phyloP scores from a whole-genome alignment of 306 rosid species.

The Luffa acutangula region DNA sequence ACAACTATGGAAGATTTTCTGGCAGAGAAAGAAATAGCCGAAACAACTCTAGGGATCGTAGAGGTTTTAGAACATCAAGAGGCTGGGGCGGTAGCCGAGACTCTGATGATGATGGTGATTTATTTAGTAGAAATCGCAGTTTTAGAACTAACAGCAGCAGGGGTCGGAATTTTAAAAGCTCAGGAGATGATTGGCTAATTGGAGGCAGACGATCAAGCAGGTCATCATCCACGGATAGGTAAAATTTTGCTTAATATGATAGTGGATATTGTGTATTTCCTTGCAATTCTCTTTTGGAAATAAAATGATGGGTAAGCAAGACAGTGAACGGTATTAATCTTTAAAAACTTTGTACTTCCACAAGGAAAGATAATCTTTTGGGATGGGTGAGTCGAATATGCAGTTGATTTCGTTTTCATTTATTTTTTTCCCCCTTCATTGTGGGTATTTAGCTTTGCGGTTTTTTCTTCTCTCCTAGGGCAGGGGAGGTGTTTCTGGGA shows the following conservation, averaged over 20 bases:
- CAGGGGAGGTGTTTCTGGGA: neutral
- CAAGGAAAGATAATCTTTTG: neutral
- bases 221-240: constrained; percentile 70
- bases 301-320: neutral
- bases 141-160: constrained; percentile 41
- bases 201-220: constrained; percentile 72
- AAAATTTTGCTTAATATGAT: neutral
- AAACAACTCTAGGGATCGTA: constrained; percentile 35
- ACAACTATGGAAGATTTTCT: constrained; percentile 74
- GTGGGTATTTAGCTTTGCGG: neutral
- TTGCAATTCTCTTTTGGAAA: neutral
- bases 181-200: constrained; percentile 69
- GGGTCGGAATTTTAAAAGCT: constrained; percentile 42
- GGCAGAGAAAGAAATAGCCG: constrained; percentile 44
- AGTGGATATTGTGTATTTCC: neutral
- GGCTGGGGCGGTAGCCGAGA: constrained; percentile 31
- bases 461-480: neutral
- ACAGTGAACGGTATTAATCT: neutral
- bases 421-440: neutral
- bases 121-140: constrained; percentile 31
- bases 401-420: neutral
- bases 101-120: constrained; percentile 12
- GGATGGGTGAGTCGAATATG: neutral
- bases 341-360: neutral
- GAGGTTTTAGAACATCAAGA: constrained; percentile 49